Evolutionary conservation across 805 yeast genomes (phyloP), one percentile per base, ranked within the genome.

Genomic region (Wickerhamomyces xylosicus): DNA sequence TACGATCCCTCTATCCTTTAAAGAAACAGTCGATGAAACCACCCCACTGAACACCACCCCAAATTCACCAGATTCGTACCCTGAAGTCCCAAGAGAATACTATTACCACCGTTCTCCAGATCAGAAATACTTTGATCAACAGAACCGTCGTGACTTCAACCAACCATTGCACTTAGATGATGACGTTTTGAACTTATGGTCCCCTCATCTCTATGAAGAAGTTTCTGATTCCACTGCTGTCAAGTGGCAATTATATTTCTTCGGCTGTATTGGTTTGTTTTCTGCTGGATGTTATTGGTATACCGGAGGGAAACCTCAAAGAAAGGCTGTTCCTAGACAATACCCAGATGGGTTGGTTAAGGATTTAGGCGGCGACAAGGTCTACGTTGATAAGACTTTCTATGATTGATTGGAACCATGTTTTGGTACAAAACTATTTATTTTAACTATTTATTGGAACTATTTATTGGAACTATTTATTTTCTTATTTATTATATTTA

Each of bases 171-270:
- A 77, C 56, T 74, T 77, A 40, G 74, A 78, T 50, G 82, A 79
- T 48, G 95, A 85, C 54, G 63, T 74, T 58, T 67, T 78, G 53
- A 89, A 85, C 58, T 71, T 83, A 69, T 85, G 95, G 95, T 74
- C 95, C 8, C 92, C 95, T 11, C 94, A 85, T 53, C 71, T 77
- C 53, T 75, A 67, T 57, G 76, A 77, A 49, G 58, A 66, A 31
- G 81, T 77, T 27, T 63, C 72, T 31, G 80, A 82, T 59, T 54
- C 59, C 35, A 69, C 73, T 25, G 94, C 95, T 1, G 58, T 77
- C 38, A 68, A 61, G 48, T 74, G 74, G 57, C 71, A 77, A 46
- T 62, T 62, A n/a, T 53, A 64, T 7, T 80, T 80, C 59, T 72
- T 80, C 50, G 77, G 69, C n/a, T 55, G 54, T 5, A 46, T 72